Percentiles rank a stretch among this genome's conserved stretches.
These are phyloP conservation scores for Thelephora aurantiotincta DNA, from an alignment of 768 basidiomycete genomes.

Conservation along the genomic window DNA sequence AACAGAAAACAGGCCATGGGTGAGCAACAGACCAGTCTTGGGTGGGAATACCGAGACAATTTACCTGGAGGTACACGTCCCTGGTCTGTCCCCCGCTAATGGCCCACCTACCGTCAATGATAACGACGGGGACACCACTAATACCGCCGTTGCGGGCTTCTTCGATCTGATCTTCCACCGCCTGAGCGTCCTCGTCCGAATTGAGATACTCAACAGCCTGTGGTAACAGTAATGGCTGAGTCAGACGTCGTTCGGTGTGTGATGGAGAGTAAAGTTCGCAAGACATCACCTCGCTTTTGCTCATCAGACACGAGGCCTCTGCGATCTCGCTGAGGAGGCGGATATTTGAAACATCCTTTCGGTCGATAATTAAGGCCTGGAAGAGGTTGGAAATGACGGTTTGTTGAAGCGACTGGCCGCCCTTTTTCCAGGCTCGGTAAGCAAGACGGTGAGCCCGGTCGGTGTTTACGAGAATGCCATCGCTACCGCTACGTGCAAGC, in stretches of 20 bases:
- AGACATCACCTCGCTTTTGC: slow-evolving; percentile 40
- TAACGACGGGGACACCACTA: slow-evolving; percentile 66
- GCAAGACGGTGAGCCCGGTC: slow-evolving; percentile 57
- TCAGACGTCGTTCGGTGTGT: neutral
- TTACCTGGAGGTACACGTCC: slow-evolving; percentile 56
- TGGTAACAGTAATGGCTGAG: neutral
- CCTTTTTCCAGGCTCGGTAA: slow-evolving; percentile 49
- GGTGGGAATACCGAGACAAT: slow-evolving; percentile 6
- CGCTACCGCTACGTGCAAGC: slow-evolving; percentile 31
- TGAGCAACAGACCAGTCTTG: slow-evolving; percentile 2
- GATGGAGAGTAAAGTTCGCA: slow-evolving; percentile 1
- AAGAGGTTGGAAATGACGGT: slow-evolving; percentile 43
- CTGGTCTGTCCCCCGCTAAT: slow-evolving; percentile 61
- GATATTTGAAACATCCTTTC: slow-evolving; percentile 46
- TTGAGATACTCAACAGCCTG: slow-evolving; percentile 53
- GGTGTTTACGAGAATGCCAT: slow-evolving; percentile 51
- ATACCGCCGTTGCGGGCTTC: slow-evolving; percentile 54
- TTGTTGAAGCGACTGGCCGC: slow-evolving; percentile 46
- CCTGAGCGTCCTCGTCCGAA: slow-evolving; percentile 48
- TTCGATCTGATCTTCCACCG: slow-evolving; percentile 47
- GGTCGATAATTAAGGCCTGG: slow-evolving; percentile 51
- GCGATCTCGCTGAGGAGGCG: slow-evolving; percentile 47
- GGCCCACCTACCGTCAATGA: slow-evolving; percentile 70
- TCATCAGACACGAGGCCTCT: slow-evolving; percentile 39
- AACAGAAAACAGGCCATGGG: neutral